Base-by-base conservation (phyloP, 2,329 filamentous ascomycete species). In the Xylariaceae sp. region DNA sequence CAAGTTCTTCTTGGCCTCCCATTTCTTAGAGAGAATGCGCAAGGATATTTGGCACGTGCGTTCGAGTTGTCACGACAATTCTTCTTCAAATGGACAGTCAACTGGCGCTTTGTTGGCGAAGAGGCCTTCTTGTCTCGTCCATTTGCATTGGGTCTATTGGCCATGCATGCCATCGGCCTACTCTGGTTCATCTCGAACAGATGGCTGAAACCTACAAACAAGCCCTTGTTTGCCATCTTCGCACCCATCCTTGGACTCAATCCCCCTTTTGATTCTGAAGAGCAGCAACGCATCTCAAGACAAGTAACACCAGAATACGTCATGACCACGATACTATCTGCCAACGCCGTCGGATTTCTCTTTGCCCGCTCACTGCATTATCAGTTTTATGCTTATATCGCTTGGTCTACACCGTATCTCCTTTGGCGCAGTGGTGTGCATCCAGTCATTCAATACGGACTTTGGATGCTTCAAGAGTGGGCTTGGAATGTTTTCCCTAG, bases 71-170 rank as follows among this genome's bases (percentile, higher is more conserved):
- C 89, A 43, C 81, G 94, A 49, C 84, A 90, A 62, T 99, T 99
- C 73, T 79, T 96, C 63, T 97, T 93, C 77, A 91, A 93, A 72
- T 99, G 94, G 94, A 99, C 94, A 0, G 94, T 99, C 60, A 99
- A 99, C 71, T 99, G 94, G 94, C 85, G 92, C 48, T 97, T 97
- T 68, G 73, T 97, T n/a, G 86, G 88, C 14, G 91, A 97, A 71
- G 82, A 88, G 6, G 71, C 75, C 0, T 99, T 99, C 63, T 79
- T 95, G 43, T 80, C 78, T 60, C 81, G 75, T 54, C 68, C 73
- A 2, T 95, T 96, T 66, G 83, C 90, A 22, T 61, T 86, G 16
- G 70, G 73, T 13, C 77, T 97, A 46, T 76, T 96, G 22, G 76
- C 71, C 1, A 66, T 82, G 50, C 90, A 97, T 67, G 74, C 76